phyloP scores from a whole-genome alignment of 2,329 filamentous ascomycete genomes.

The Cercospora zeina region DNA sequence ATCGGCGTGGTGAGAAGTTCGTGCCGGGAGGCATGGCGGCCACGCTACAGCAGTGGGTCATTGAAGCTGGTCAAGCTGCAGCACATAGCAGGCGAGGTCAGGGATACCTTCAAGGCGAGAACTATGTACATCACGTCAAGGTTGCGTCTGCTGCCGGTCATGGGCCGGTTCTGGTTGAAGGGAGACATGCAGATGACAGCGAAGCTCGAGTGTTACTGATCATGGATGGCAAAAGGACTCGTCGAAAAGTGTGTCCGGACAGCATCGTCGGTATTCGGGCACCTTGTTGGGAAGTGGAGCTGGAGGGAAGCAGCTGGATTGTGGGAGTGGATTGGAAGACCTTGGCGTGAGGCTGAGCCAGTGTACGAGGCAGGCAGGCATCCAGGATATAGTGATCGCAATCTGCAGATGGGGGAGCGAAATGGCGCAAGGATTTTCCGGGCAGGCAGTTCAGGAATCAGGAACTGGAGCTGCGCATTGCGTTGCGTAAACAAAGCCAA shows the following conservation, averaged over 20 bases:
- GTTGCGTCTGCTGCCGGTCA: slow-evolving; percentile 26
- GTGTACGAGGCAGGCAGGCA: background rate
- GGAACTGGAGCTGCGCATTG: background rate
- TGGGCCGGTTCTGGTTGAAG: slow-evolving; percentile 28
- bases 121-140: slow-evolving; percentile 31
- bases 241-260: slow-evolving; percentile 29
- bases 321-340: slow-evolving; percentile 48
- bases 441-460: slow-evolving; percentile 3
- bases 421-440: slow-evolving; percentile 7
- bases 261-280: slow-evolving; percentile 42
- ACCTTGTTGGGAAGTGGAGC: slow-evolving; percentile 47
- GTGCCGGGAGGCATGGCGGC: slow-evolving; percentile 52
- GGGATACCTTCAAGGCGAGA: slow-evolving; percentile 30
- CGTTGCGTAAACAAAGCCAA: slow-evolving; percentile 6
- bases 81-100: slow-evolving; percentile 31
- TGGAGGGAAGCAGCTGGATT: slow-evolving; percentile 41
- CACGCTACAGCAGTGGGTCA: slow-evolving; percentile 53
- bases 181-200: slow-evolving; percentile 20
- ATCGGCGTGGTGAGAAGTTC: slow-evolving; percentile 53
- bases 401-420: background rate
- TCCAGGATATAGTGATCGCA: background rate
- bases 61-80: slow-evolving; percentile 45
- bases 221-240: slow-evolving; percentile 29
- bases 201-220: slow-evolving; percentile 29
- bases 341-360: slow-evolving; percentile 11